Evolutionary conservation across 1,139 yeast species (phyloP), one percentile per base, ranked within the genome.

Genomic region (Kodamaea sp.): DNA sequence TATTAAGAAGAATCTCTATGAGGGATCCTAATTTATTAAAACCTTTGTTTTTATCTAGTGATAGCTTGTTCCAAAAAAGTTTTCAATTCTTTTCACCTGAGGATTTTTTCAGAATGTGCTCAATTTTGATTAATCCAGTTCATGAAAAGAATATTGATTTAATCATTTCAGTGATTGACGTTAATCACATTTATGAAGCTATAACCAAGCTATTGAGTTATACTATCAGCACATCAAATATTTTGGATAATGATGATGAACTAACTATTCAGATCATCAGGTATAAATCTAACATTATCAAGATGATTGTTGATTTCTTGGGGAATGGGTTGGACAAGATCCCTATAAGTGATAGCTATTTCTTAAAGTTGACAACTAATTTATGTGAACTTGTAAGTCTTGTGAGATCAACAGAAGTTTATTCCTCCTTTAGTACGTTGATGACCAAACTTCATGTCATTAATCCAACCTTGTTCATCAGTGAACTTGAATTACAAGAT

Each of bases 211-310:
- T 70, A 15, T 49, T 70, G 26, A 54, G 62, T 1, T 58, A 61
- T 37, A 55, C 69, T 7, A 55, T 63, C 7, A 62, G 66, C 36
- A 52, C 65, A 8, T 58, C 67, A 7, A 60, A 59, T 39, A 60
- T 66, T 23, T 49, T 59, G 30, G 66, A 60, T 28, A 57, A 50
- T 27, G 65, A 64, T 33, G 60, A 58, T 32, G 59, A 54, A 11
- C 50, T 67, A 37, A 59, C 67, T 2, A 64, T 63, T 57, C 75
- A 67, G 44, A 51, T 68, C 9, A 65, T 66, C 8, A 55, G 62
- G 30, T 58, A 48, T 42, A 68, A 67, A 41, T 50, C 63, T 4
- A 54, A 46, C 2, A 59, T 71, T 3, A 51, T 65, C 24, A 43
- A 50, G 9, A 57, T 54, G 56, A 47, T 69, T 6, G 52, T 70